These are phyloP conservation scores for Chenopodium formosanum DNA, from an alignment of 148 eudicot genomes.

Conservation along the genomic window DNA sequence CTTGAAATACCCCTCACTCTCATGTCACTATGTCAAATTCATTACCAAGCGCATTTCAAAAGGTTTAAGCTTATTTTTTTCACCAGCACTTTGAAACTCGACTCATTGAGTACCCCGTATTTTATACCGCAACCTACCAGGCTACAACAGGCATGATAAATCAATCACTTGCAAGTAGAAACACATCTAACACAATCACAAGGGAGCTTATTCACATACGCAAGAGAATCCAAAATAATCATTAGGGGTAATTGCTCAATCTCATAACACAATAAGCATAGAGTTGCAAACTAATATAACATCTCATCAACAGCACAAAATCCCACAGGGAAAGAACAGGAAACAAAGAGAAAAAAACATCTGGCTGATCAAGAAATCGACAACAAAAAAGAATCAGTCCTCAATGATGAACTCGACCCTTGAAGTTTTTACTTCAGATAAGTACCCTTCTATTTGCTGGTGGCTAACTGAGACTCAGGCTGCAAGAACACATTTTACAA, in stretches of 20 bases:
- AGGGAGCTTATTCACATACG: not conserved
- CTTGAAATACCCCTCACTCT: too few relatives aligned
- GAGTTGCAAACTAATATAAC: not conserved
- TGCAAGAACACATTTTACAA: conserved; percentile 17
- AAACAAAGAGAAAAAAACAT: not conserved
- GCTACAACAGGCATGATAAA: too few relatives aligned
- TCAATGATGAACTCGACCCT: not conserved
- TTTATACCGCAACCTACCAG: too few relatives aligned
- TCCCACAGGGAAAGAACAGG: not conserved
- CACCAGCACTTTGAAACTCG: too few relatives aligned
- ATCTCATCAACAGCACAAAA: not conserved
- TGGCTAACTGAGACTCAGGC: conserved; percentile 43
- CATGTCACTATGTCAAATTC: too few relatives aligned
- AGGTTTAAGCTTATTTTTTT: too few relatives aligned
- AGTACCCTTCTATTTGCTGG: conserved; percentile 33
- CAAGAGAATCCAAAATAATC: not conserved
- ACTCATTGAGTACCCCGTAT: too few relatives aligned
- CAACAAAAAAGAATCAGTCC: not conserved
- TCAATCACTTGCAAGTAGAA: too few relatives aligned
- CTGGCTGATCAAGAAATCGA: not conserved
- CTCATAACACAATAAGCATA: not conserved
- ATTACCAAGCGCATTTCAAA: too few relatives aligned
- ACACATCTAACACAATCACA: too few relatives aligned
- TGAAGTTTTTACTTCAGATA: not conserved
- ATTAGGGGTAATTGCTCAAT: not conserved